A percentile compares a stretch with the other conserved stretches of the same genome.
phyloP scores from a whole-genome alignment of 768 basidiomycete genomes.

The Lactarius hengduanensis region DNA sequence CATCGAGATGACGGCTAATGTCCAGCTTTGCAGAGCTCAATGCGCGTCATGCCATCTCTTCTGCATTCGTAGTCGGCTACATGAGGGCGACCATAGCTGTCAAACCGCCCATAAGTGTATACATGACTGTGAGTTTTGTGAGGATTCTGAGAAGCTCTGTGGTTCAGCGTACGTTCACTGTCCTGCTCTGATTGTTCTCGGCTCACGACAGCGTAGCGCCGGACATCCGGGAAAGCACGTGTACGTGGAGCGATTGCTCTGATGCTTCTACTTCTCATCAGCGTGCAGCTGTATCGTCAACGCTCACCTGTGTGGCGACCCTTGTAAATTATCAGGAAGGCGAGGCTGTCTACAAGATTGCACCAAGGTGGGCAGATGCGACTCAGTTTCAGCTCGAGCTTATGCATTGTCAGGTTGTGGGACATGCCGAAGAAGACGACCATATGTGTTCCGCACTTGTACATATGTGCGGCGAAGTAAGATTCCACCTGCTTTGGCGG shows the following conservation, averaged over 20 bases:
- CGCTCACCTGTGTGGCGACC: conserved; percentile 52
- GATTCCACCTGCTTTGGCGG: not conserved
- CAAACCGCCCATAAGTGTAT: conserved; percentile 48
- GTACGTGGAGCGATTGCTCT: conserved; percentile 35
- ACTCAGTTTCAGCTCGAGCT: not conserved
- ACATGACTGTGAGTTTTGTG: conserved; percentile 44
- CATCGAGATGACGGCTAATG: conserved; percentile 46
- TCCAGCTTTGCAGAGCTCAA: conserved; percentile 49
- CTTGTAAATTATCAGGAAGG: conserved; percentile 46
- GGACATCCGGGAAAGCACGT: conserved; percentile 57
- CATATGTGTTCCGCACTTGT: conserved; percentile 55
- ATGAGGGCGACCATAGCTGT: conserved; percentile 50
- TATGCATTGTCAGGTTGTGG: conserved; percentile 40
- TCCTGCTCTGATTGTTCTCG: not conserved
- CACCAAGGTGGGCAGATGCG: conserved; percentile 44
- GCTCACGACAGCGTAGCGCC: conserved; percentile 39
- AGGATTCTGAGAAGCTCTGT: conserved; percentile 40
- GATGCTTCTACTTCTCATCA: not conserved
- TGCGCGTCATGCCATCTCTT: conserved; percentile 49
- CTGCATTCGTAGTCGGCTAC: conserved; percentile 48
- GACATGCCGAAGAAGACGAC: conserved; percentile 49
- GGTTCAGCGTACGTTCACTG: conserved; percentile 44
- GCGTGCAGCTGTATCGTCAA: conserved; percentile 48
- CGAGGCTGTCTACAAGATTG: conserved; percentile 54
- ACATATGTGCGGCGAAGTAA: conserved; percentile 58